A percentile compares a stretch with the other conserved stretches of the same genome.
These are phyloP conservation scores for Colletotrichum magnum DNA, from an alignment of 2,329 filamentous ascomycete genomes.

Conservation along the genomic window DNA sequence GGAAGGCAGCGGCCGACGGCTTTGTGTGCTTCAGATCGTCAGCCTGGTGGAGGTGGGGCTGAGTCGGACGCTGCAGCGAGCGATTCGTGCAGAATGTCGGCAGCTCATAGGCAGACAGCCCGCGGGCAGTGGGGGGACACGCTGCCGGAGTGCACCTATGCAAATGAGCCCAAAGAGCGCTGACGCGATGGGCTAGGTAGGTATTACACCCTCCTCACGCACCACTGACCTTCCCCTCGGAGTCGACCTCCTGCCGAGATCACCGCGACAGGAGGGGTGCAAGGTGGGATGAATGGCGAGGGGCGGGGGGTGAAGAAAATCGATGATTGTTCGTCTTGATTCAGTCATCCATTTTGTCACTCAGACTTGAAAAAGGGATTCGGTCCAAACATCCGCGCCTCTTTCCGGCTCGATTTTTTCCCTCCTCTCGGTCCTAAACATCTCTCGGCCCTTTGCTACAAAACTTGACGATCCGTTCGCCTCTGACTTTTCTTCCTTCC, in stretches of 20 bases:
- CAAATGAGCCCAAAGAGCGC: constrained; percentile 24
- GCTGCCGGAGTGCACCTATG: background rate
- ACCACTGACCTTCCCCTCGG: constrained; percentile 28
- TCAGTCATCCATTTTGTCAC: constrained; percentile 32
- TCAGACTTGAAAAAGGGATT: constrained; percentile 21
- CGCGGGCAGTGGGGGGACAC: constrained; percentile 5
- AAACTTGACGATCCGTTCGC: background rate
- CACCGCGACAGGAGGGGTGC: constrained; percentile 28
- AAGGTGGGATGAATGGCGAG: constrained; percentile 34
- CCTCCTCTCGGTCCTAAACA: background rate
- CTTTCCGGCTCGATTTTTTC: background rate
- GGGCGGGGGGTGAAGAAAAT: constrained; percentile 10
- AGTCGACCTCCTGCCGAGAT: constrained; percentile 30
- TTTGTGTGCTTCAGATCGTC: constrained; percentile 27
- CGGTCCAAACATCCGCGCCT: background rate
- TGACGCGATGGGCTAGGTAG: constrained; percentile 19
- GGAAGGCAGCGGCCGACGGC: constrained; percentile 7
- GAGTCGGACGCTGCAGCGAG: constrained; percentile 12
- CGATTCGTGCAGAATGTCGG: constrained; percentile 12
- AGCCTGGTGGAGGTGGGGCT: constrained; percentile 1
- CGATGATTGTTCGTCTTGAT: constrained; percentile 27
- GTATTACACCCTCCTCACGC: background rate
- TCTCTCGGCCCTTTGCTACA: background rate
- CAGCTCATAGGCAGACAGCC: constrained; percentile 19
- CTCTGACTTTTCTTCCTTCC: background rate